Evolutionary conservation across 148 eudicot genomes (phyloP).

Genomic region (Heliosperma pusillum): DNA sequence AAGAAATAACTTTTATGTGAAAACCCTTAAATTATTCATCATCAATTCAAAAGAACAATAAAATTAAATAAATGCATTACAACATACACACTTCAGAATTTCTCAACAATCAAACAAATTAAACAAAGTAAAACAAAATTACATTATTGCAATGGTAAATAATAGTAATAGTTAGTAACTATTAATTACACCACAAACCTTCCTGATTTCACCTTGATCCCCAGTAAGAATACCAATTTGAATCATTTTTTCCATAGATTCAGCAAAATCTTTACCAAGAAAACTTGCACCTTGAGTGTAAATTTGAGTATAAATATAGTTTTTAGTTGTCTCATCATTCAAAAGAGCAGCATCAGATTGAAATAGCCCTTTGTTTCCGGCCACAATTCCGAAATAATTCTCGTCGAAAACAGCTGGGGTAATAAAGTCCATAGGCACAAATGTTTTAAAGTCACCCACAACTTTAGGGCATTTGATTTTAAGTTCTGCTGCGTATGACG

Average conservation of each 20-base stretch:
- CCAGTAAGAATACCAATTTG: slow-evolving; percentile 25
- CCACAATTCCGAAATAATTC: slow-evolving; percentile 40
- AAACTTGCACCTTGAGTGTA: slow-evolving; percentile 28
- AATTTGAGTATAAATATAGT: slow-evolving; percentile 33
- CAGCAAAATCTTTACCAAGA: slow-evolving; percentile 28
- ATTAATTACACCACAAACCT: slow-evolving; percentile 30
- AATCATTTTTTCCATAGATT: slow-evolving; percentile 31
- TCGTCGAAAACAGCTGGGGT: slow-evolving; percentile 41
- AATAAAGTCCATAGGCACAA: slow-evolving; percentile 44
- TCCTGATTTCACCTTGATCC: slow-evolving; percentile 31
- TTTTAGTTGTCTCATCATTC: slow-evolving; percentile 25
- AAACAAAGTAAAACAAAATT: too few species aligned
- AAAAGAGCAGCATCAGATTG: slow-evolving; percentile 58
- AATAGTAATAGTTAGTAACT: too few species aligned
- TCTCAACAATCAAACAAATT: not conserved
- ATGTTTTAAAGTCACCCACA: slow-evolving; percentile 16
- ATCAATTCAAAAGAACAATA: not conserved
- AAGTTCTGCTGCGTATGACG: slow-evolving; percentile 29
- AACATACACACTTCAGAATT: not conserved
- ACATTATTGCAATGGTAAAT: too few species aligned
- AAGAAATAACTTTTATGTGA: too few species aligned
- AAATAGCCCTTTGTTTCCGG: slow-evolving; percentile 47
- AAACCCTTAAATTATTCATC: too few species aligned
- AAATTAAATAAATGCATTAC: not conserved
- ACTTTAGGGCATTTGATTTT: slow-evolving; percentile 32